Evolutionary conservation across 345 rosid genomes (phyloP), one percentile per base, ranked within the genome.

Genomic region (Citropsis articulata): DNA sequence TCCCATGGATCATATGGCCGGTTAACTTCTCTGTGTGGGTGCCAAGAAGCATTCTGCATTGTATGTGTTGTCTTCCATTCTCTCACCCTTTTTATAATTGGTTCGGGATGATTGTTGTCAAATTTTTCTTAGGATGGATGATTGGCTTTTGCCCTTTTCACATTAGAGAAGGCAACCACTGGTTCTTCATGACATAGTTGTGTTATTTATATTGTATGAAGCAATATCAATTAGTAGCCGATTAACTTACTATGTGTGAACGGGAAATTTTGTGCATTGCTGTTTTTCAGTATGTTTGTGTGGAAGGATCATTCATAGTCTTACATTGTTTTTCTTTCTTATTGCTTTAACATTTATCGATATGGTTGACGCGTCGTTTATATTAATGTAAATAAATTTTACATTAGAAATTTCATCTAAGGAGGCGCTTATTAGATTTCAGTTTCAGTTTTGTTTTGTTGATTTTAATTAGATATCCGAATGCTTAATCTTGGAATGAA

Each of bases 11-110:
- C 62, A 48, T 25, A 28, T 28, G 4, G 22, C 13, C 0, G 6
- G 40, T 75, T 45, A 19, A 28, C 69, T 19, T 42, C 67, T 75
- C 45, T 62, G 59, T 75, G 12, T 75, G 70, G n/a, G 28, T 21
- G 9, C 7, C 70, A 74, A 42, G 68, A 25, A 61, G 55, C 25
- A 30, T 63, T 63, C 67, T 25, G 59, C 7, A 13, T 45, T 27
- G 22, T 50, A 28, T 53, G 27, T 71, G 38, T 30, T 50, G 36
- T 25, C 22, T 9, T 55, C 33, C 0, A 2, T 14, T 53, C 42
- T 63, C 33, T 18, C 50, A 14, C 50, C 7, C 7, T 7, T 19
- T 61, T 6, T 33, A 62, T 60, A 40, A 73, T 73, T 61, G 56
- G 24, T 61, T 14, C 21, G 27, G n/a, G 28, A 38, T 73, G 57